A percentile compares a stretch with the other conserved stretches of the same genome.
Conservation (phyloP, 2,329 filamentous ascomycete species). For the Diaporthe aspalathi region DNA sequence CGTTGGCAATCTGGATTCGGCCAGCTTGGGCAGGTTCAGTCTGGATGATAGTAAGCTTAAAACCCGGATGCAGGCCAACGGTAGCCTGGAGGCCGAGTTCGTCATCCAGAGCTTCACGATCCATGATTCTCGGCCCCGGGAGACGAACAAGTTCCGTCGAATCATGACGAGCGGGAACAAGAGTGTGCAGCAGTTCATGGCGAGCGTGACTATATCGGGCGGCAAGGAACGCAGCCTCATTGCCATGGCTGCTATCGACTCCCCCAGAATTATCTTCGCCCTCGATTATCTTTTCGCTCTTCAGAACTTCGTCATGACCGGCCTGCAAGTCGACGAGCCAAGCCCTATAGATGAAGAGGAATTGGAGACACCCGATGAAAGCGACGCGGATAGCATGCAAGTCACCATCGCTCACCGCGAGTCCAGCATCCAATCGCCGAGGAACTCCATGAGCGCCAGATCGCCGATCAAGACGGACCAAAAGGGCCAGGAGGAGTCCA, state of each 20-base stretch:
- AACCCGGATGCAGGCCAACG: slow-evolving; percentile 91
- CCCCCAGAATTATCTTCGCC: slow-evolving; percentile 92
- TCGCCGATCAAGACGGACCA: slow-evolving; percentile 29
- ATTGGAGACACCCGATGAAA: slow-evolving; percentile 64
- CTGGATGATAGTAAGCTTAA: slow-evolving; percentile 93
- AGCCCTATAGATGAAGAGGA: slow-evolving; percentile 56
- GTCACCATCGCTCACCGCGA: slow-evolving; percentile 50
- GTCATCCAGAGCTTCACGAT: slow-evolving; percentile 96
- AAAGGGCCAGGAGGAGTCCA: slow-evolving; percentile 51
- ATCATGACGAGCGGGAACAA: slow-evolving; percentile 99
- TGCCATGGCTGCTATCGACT: slow-evolving; percentile 93
- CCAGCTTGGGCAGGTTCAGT: slow-evolving; percentile 93
- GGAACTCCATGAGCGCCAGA: slow-evolving; percentile 41
- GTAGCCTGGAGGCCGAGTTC: slow-evolving; percentile 90
- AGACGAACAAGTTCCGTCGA: slow-evolving; percentile 95
- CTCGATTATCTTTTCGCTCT: slow-evolving; percentile 95
- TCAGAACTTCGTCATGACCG: slow-evolving; percentile 82
- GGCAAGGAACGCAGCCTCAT: slow-evolving; percentile 85
- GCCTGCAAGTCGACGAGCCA: slow-evolving; percentile 73
- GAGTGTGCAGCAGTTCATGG: slow-evolving; percentile 97
- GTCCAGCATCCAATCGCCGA: slow-evolving; percentile 51
- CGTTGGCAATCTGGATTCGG: slow-evolving; percentile 79
- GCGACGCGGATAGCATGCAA: slow-evolving; percentile 69
- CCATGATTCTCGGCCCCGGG: slow-evolving; percentile 86
- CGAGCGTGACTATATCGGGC: slow-evolving; percentile 91